Conservation (phyloP, 805 yeast genomes). For the Lipomyces yamadae region DNA sequence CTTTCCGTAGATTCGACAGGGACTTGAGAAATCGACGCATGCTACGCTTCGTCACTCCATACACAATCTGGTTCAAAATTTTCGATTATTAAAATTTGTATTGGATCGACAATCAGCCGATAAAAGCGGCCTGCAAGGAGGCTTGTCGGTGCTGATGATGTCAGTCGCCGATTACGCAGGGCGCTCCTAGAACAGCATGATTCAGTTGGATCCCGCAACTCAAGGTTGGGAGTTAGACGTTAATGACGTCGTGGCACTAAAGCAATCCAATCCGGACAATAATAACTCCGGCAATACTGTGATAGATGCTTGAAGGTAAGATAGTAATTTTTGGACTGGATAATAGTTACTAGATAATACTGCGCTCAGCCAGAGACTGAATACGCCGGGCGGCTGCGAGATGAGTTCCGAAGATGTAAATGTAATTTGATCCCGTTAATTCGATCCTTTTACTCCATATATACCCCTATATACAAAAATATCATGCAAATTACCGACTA, state of each 20-base stretch:
- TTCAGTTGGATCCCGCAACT: not conserved
- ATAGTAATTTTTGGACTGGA: not conserved
- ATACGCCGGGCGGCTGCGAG: not conserved
- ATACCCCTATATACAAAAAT: not conserved
- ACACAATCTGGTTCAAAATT: not conserved
- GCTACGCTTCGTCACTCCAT: not conserved
- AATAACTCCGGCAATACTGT: not conserved
- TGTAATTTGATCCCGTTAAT: not conserved
- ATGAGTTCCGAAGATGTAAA: not conserved
- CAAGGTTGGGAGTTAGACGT: not conserved
- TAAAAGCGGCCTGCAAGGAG: not conserved
- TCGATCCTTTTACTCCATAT: not conserved
- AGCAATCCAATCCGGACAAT: not conserved
- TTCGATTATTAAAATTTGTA: not conserved
- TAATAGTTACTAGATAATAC: too few species aligned
- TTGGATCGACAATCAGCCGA: not conserved
- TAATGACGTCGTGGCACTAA: not conserved
- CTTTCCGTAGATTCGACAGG: conserved; percentile 10
- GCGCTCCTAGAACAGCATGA: not conserved
- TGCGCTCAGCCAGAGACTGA: not conserved
- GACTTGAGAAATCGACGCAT: conserved; percentile 8
- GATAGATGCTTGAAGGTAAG: not conserved
- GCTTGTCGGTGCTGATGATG: not conserved
- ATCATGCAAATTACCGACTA: not conserved
- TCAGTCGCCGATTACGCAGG: not conserved